A percentile compares a stretch with the other conserved stretches of the same genome.
phyloP scores from a whole-genome alignment of 169 alveolate species.

The Plasmodium coatneyi region DNA sequence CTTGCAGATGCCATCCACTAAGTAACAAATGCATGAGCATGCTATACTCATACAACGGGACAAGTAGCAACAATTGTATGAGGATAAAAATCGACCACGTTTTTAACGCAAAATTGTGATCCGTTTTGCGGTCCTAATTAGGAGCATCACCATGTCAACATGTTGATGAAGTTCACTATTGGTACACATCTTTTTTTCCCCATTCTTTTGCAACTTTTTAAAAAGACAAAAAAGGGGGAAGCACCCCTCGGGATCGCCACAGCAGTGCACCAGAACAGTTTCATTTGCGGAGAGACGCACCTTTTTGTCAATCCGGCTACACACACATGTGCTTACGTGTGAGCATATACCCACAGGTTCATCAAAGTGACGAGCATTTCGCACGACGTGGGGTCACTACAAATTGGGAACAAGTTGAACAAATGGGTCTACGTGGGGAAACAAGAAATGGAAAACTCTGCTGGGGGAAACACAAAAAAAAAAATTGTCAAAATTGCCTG shows the following conservation, averaged over 20 bases:
- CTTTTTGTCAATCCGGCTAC: not conserved
- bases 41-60: constrained; percentile 26
- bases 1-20: not conserved
- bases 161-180: not conserved
- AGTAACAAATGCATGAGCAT: not conserved
- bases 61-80: not conserved
- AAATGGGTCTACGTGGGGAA: not conserved
- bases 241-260: not conserved
- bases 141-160: not conserved
- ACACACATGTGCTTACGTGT: not conserved
- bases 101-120: not conserved
- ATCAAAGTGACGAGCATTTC: not conserved
- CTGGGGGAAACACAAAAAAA: not conserved
- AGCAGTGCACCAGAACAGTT: not conserved
- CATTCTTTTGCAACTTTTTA: not conserved
- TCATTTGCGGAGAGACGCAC: not conserved
- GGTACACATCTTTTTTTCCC: not conserved
- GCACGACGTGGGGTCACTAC: not conserved
- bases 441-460: not conserved
- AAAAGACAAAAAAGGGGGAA: not conserved
- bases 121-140: not conserved
- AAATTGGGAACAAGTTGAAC: not conserved
- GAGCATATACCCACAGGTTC: not conserved
- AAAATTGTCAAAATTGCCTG: not conserved
- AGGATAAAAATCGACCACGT: constrained; percentile 29